Percentiles rank a stretch among this genome's conserved stretches.
Evolutionary conservation across 1,284 basidiomycete species (phyloP).

Genomic region (Cryptococcus amylolentus): DNA sequence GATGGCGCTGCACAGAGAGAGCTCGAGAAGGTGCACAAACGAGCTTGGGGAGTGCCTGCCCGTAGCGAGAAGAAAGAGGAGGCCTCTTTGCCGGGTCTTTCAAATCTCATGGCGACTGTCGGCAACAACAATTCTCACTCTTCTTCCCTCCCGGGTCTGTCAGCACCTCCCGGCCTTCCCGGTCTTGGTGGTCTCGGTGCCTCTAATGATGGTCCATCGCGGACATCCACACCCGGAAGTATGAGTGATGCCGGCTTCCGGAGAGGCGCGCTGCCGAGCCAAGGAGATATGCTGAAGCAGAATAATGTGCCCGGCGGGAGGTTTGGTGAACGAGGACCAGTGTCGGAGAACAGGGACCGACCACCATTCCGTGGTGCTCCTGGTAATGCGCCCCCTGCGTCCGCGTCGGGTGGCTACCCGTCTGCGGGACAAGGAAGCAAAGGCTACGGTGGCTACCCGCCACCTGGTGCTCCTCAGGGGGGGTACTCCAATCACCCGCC

Average conservation of each 20-base stretch:
- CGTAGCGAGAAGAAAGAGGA: conserved; percentile 6
- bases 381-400: not conserved
- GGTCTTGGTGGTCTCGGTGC: not conserved
- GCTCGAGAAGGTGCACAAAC: not conserved
- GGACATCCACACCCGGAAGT: not conserved
- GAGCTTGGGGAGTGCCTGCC: not conserved
- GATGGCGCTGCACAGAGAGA: conserved; percentile 49
- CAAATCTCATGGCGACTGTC: conserved; percentile 14
- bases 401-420: conserved; percentile 9
- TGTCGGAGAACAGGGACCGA: conserved; percentile 9
- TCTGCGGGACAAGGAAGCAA: no score
- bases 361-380: no score
- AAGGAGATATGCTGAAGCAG: conserved; percentile 50
- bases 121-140: conserved; percentile 11
- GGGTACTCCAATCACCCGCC: no score
- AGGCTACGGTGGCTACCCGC: no score
- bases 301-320: conserved; percentile 22
- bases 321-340: conserved; percentile 8
- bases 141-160: conserved; percentile 1
- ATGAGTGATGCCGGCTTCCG: no score
- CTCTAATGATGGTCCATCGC: not conserved
- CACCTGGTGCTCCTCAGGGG: no score
- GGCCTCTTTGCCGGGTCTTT: conserved; percentile 23
- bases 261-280: conserved; percentile 32
- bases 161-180: not conserved